Conservation (phyloP, 2,329 filamentous ascomycete genomes). For the Akanthomyces lecanii region DNA sequence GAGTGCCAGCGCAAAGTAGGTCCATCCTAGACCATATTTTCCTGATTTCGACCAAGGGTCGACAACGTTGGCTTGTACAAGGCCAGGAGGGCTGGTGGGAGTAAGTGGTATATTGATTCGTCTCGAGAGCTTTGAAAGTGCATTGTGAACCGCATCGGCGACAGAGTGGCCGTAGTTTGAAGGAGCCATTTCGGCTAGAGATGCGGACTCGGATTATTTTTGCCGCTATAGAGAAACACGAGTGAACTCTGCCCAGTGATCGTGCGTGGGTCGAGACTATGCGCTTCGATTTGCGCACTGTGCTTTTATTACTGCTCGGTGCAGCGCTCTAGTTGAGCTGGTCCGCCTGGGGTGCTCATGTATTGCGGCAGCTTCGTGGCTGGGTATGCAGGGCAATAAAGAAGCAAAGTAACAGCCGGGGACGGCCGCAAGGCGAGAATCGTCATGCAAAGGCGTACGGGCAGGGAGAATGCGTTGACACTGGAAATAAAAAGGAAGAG, state of each 20-base stretch:
- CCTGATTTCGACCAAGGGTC: slow-evolving; percentile 80
- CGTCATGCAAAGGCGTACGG: not conserved
- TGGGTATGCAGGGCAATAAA: not conserved
- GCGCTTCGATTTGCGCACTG: not conserved
- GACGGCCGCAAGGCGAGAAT: not conserved
- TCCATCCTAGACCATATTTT: slow-evolving; percentile 84
- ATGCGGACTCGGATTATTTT: not conserved
- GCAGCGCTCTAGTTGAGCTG: not conserved
- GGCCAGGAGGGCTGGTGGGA: slow-evolving; percentile 55
- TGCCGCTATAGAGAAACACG: not conserved
- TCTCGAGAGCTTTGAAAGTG: slow-evolving; percentile 41
- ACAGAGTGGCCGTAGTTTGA: not conserved
- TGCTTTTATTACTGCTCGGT: not conserved
- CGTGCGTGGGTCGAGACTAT: not conserved
- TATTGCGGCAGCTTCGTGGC: not conserved
- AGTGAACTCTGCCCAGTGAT: not conserved
- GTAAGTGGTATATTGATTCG: slow-evolving; percentile 59
- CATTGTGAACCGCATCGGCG: not conserved
- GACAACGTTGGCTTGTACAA: slow-evolving; percentile 58
- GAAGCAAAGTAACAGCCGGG: not conserved
- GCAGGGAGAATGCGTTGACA: not conserved
- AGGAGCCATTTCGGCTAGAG: slow-evolving; percentile 12
- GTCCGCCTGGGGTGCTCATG: not conserved
- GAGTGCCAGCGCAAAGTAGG: slow-evolving; percentile 77
- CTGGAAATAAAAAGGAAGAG: not conserved